These are phyloP conservation scores for Cenococcum geophilum DNA, from an alignment of 495 filamentous ascomycete species.

Conservation along the genomic window DNA sequence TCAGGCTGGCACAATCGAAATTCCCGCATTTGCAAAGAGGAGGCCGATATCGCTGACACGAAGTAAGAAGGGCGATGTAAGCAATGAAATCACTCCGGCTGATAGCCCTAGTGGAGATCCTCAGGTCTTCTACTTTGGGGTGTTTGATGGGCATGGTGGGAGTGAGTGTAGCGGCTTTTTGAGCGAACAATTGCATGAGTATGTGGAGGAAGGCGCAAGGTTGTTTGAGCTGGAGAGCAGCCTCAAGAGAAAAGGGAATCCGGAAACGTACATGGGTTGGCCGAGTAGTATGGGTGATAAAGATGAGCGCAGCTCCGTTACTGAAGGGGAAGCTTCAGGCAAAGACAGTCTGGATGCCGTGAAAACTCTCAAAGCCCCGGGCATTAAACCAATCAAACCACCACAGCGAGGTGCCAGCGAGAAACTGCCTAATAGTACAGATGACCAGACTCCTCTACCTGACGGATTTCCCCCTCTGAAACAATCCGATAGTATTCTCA, in stretches of 20 bases:
- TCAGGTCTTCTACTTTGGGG: slow-evolving; percentile 92
- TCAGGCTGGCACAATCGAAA: slow-evolving; percentile 87
- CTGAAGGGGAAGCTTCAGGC: slow-evolving; percentile 20
- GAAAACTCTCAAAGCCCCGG: slow-evolving; percentile 34
- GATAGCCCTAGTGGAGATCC: slow-evolving; percentile 78
- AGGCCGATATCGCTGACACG: slow-evolving; percentile 62
- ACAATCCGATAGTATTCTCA: slow-evolving; percentile 38
- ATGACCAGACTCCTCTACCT: slow-evolving; percentile 27
- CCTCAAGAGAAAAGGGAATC: slow-evolving; percentile 41
- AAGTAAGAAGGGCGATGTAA: slow-evolving; percentile 27
- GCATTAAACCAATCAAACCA: slow-evolving; percentile 33
- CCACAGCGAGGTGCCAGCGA: slow-evolving; percentile 30
- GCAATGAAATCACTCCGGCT: slow-evolving; percentile 54
- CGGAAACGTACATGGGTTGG: slow-evolving; percentile 16
- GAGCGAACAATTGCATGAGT: slow-evolving; percentile 75
- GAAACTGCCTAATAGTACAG: slow-evolving; percentile 30
- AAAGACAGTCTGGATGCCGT: slow-evolving; percentile 36
- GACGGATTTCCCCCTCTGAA: slow-evolving; percentile 20
- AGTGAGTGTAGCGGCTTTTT: slow-evolving; percentile 82
- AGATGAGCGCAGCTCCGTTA: slow-evolving; percentile 27
- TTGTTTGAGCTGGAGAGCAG: slow-evolving; percentile 71
- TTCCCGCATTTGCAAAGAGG: slow-evolving; percentile 86
- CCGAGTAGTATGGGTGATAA: slow-evolving; percentile 20
- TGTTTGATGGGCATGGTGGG: slow-evolving; percentile 96
- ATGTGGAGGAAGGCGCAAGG: slow-evolving; percentile 72